Evolutionary conservation across 306 rosid genomes (phyloP).

Genomic region (Trifolium subterraneum): DNA sequence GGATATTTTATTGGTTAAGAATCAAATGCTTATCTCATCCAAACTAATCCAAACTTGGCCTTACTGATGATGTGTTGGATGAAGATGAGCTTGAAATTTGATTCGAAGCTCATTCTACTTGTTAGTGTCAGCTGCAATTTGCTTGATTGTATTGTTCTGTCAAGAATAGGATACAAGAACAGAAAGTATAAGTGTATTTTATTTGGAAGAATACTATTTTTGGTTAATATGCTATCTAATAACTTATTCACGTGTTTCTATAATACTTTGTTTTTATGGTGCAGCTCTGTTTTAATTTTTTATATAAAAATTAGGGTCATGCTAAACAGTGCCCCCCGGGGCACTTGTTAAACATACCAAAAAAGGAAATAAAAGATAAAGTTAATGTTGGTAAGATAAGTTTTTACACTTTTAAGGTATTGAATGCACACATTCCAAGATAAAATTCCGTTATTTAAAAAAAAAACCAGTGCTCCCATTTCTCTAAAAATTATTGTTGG

Average conservation of each 20-base stretch:
- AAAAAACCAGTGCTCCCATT: no score
- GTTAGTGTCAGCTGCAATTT: background rate
- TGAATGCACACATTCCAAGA: no score
- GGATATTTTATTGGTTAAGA: background rate
- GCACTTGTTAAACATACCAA: no score
- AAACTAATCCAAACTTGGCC: background rate
- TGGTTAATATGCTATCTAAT: background rate
- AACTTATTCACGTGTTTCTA: background rate
- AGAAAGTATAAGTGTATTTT: background rate
- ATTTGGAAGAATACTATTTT: background rate
- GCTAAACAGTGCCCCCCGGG: no score
- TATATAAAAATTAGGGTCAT: no score
- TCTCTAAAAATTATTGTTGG: background rate
- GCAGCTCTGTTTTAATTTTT: background rate
- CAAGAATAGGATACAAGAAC: background rate
- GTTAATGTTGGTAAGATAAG: no score
- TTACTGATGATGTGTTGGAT: conserved; percentile 3
- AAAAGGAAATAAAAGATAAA: no score
- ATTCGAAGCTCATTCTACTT: background rate
- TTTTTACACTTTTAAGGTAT: no score
- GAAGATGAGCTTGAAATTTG: conserved; percentile 16
- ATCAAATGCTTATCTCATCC: no score
- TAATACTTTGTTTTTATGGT: conserved; percentile 4
- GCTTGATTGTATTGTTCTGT: conserved; percentile 3
- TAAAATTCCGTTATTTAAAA: no score